phyloP scores from a whole-genome alignment of 441 rosid genomes.

The Populus hybrid region DNA sequence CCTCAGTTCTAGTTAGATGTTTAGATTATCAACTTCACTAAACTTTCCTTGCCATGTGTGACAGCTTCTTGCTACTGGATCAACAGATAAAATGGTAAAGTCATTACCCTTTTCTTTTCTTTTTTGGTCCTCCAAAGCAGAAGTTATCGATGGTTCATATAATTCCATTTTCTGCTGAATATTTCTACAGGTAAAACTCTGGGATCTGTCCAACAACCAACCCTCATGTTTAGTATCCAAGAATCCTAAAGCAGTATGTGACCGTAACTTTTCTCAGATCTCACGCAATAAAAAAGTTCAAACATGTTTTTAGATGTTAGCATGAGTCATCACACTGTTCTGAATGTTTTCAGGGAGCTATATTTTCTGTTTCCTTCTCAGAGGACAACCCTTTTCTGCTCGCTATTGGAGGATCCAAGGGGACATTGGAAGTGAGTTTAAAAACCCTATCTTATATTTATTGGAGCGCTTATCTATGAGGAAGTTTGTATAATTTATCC shows the following conservation, averaged over 20 bases:
- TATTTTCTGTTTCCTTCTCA: constrained; percentile 67
- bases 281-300: background rate
- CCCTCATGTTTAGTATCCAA: constrained; percentile 65
- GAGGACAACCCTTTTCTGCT: constrained; percentile 70
- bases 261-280: background rate
- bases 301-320: background rate
- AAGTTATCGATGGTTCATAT: background rate
- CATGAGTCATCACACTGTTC: background rate
- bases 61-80: constrained; percentile 58
- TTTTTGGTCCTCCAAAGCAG: background rate
- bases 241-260: constrained; percentile 63
- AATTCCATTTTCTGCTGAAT: constrained; percentile 1
- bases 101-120: background rate
- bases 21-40: background rate
- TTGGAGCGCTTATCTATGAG: background rate
- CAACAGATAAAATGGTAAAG: constrained; percentile 51
- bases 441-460: background rate
- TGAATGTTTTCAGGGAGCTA: constrained; percentile 47
- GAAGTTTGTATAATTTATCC: background rate
- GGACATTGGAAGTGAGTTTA: constrained; percentile 55
- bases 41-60: background rate
- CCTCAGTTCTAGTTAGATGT: no score
- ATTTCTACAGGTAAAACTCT: constrained; percentile 60
- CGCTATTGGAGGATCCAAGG: constrained; percentile 91
- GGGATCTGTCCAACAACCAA: constrained; percentile 79